Evolutionary conservation across 345 rosid genomes (phyloP).

Genomic region (Stellera chamaejasme): DNA sequence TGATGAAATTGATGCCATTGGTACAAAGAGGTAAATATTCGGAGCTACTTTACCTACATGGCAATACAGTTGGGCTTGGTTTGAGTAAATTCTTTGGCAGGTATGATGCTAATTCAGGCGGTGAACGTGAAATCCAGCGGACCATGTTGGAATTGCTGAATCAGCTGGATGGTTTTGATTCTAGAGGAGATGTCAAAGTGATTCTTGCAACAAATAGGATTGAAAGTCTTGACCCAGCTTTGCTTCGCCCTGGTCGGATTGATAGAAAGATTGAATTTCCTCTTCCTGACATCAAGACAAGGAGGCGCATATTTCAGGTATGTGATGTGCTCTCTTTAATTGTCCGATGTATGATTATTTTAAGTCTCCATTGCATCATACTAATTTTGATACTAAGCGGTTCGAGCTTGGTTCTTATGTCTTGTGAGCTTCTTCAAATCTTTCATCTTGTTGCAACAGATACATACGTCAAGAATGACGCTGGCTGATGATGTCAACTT

Average conservation of each 20-base stretch:
- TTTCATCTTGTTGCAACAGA: slow-evolving; percentile 28
- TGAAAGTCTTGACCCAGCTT: slow-evolving; percentile 94
- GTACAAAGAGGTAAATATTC: slow-evolving; percentile 72
- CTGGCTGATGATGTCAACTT: slow-evolving; percentile 92
- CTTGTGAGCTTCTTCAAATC: too few species aligned
- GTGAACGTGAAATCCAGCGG: slow-evolving; percentile 97
- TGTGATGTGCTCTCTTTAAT: not conserved
- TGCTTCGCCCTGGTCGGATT: slow-evolving; percentile 92
- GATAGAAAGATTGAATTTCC: slow-evolving; percentile 98
- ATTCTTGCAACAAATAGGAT: slow-evolving; percentile 95
- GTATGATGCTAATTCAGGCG: slow-evolving; percentile 95
- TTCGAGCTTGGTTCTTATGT: too few species aligned
- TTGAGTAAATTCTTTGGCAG: slow-evolving; percentile 16
- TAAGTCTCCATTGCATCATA: too few species aligned
- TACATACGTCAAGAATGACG: slow-evolving; percentile 96
- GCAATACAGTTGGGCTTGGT: too few species aligned
- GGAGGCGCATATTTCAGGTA: slow-evolving; percentile 96
- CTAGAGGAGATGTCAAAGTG: slow-evolving; percentile 97
- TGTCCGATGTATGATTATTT: too few species aligned
- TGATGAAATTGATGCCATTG: slow-evolving; percentile 97
- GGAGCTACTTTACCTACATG: too few species aligned
- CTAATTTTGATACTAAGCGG: too few species aligned
- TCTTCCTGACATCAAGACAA: slow-evolving; percentile 96
- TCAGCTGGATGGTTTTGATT: slow-evolving; percentile 94
- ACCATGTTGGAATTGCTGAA: slow-evolving; percentile 96